phyloP scores from a whole-genome alignment of 106 monocot genomes.

The Dioscorea alata region DNA sequence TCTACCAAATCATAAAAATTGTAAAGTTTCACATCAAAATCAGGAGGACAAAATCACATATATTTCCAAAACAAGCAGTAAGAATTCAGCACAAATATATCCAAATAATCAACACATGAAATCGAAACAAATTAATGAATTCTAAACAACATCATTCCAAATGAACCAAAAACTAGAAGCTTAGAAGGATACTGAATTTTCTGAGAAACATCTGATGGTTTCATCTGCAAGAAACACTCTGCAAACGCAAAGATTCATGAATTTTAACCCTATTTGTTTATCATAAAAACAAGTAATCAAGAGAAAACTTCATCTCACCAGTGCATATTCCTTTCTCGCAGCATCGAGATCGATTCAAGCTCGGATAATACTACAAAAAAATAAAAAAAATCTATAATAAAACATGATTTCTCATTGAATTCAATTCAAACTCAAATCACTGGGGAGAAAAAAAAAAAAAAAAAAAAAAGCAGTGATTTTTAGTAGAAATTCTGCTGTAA shows the following conservation, averaged over 20 bases:
- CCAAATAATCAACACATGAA: no score
- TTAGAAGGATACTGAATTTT: constrained; percentile 32
- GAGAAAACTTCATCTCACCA: constrained; percentile 25
- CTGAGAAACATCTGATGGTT: constrained; percentile 18
- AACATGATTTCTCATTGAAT: constrained; percentile 21
- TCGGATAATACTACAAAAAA: constrained; percentile 53
- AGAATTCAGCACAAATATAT: no score
- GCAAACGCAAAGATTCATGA: constrained; percentile 10
- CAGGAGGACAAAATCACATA: no score
- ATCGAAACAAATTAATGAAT: no score
- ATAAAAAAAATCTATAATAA: constrained; percentile 6
- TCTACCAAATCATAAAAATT: no score
- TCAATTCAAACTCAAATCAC: constrained; percentile 68
- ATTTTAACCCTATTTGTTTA: no score
- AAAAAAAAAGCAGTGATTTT: neutral
- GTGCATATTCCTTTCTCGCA: constrained; percentile 74
- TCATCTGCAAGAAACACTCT: constrained; percentile 70
- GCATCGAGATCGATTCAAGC: constrained; percentile 63
- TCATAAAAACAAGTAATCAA: neutral
- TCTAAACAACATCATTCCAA: no score
- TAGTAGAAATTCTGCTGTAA: no score
- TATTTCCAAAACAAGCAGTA: no score
- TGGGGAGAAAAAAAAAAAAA: constrained; percentile 12
- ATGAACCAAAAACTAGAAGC: neutral
- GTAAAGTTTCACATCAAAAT: no score